Percentiles rank a stretch among this genome's conserved stretches.
These are phyloP conservation scores for Cairneyella variabilis DNA, from an alignment of 495 filamentous ascomycete genomes.

Conservation along the genomic window DNA sequence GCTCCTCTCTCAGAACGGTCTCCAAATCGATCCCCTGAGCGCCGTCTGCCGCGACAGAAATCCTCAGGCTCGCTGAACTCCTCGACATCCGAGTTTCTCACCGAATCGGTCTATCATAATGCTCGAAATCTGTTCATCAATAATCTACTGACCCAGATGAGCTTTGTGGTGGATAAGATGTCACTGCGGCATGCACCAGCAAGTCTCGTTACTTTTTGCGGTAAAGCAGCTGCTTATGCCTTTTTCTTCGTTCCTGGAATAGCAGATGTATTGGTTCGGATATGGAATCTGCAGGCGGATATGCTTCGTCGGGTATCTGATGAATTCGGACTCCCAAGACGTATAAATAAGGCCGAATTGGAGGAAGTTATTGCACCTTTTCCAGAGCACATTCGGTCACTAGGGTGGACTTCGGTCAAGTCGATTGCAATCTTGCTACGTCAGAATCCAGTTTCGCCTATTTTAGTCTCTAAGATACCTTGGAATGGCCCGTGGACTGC, in stretches of 20 bases:
- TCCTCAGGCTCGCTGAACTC: constrained; percentile 53
- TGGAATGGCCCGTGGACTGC: constrained; percentile 87
- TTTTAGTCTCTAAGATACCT: constrained; percentile 66
- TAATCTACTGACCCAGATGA: constrained; percentile 83
- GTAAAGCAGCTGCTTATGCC: constrained; percentile 90
- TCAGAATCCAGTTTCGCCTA: constrained; percentile 59
- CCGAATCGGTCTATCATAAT: constrained; percentile 91
- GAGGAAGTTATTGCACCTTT: constrained; percentile 68
- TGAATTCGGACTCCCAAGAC: constrained; percentile 53
- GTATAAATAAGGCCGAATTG: constrained; percentile 37
- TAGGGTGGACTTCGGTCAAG: constrained; percentile 68
- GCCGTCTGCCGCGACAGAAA: constrained; percentile 32
- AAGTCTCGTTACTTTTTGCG: constrained; percentile 88
- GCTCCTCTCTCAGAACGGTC: constrained; percentile 47
- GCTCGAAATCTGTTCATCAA: constrained; percentile 86
- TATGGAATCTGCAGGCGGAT: constrained; percentile 71
- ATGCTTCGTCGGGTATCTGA: constrained; percentile 66
- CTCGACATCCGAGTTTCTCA: constrained; percentile 69
- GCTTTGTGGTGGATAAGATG: constrained; percentile 81
- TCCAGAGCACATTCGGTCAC: constrained; percentile 62
- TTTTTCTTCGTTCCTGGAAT: constrained; percentile 94
- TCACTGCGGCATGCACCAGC: constrained; percentile 84
- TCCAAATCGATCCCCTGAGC: constrained; percentile 21
- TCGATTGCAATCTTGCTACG: constrained; percentile 63
- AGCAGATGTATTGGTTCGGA: constrained; percentile 76